Evolutionary conservation across 495 filamentous ascomycete genomes (phyloP).

Genomic region (Daldinia concentrica): DNA sequence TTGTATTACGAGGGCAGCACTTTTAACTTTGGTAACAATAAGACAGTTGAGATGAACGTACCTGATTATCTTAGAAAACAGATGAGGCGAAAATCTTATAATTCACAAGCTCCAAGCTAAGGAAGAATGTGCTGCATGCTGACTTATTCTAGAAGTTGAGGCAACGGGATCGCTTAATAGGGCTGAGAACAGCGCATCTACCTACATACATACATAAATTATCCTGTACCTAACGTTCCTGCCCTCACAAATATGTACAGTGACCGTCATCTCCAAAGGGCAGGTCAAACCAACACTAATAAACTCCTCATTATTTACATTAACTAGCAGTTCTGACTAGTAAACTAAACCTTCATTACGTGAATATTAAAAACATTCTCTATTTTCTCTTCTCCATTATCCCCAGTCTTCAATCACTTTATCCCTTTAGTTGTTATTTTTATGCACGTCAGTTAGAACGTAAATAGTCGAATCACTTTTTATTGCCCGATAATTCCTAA

Average conservation of each 20-base stretch:
- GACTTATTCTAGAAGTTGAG: conserved; percentile 3
- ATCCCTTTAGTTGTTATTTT: not conserved
- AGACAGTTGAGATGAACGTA: not conserved
- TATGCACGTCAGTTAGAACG: not conserved
- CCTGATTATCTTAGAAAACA: not conserved
- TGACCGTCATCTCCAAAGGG: not conserved
- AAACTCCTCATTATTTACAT: not conserved
- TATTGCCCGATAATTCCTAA: not conserved
- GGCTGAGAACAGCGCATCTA: not conserved
- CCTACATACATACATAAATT: not conserved
- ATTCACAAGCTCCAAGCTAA: not conserved
- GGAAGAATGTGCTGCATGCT: not conserved
- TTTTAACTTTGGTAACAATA: not conserved
- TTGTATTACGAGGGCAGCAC: not conserved
- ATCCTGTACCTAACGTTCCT: not conserved
- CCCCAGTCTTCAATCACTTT: not conserved
- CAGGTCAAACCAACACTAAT: not conserved
- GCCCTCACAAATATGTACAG: not conserved
- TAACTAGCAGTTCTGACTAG: not conserved
- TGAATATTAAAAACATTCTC: not conserved
- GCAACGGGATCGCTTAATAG: not conserved
- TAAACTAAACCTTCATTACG: not conserved
- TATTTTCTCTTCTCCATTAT: not conserved
- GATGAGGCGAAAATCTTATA: not conserved
- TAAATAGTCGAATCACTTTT: not conserved